These are phyloP conservation scores for Pestalotiopsis sp. DNA, from an alignment of 2,329 filamentous ascomycete genomes.

Conservation along the genomic window DNA sequence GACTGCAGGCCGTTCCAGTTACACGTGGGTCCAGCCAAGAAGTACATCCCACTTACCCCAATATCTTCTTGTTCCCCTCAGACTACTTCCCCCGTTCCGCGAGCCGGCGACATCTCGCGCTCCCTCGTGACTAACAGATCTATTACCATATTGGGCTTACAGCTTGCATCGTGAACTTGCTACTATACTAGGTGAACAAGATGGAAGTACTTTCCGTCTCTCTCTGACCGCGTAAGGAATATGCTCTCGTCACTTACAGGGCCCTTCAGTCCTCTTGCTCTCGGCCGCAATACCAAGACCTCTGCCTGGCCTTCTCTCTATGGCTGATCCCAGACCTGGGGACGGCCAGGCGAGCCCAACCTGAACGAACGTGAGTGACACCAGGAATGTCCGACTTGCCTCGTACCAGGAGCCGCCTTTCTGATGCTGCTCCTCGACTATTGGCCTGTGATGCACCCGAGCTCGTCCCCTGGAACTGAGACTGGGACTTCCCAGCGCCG, in stretches of 20 bases:
- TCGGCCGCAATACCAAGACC: not conserved
- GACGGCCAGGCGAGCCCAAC: not conserved
- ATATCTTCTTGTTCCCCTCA: not conserved
- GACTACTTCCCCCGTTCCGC: not conserved
- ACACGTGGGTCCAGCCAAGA: not conserved
- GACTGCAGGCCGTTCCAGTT: not conserved
- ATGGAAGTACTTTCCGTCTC: not conserved
- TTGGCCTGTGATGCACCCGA: slow-evolving; percentile 10
- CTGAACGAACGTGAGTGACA: not conserved
- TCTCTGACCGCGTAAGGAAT: not conserved
- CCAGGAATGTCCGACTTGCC: not conserved
- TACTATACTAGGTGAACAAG: not conserved
- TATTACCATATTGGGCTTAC: slow-evolving; percentile 3
- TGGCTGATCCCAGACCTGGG: not conserved
- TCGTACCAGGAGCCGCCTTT: not conserved
- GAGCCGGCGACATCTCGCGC: not conserved
- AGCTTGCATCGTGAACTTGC: not conserved
- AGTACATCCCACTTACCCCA: slow-evolving; percentile 7
- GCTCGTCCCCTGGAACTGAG: not conserved
- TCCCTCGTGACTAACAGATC: slow-evolving; percentile 9
- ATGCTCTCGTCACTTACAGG: not conserved
- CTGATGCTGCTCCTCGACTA: not conserved
- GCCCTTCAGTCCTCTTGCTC: not conserved
- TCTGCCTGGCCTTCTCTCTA: not conserved
- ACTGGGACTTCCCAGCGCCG: not conserved